Evolutionary conservation across 164 flowering plant genomes (phyloP), one percentile per base, ranked within the genome.

Genomic region (Protea cynaroides): DNA sequence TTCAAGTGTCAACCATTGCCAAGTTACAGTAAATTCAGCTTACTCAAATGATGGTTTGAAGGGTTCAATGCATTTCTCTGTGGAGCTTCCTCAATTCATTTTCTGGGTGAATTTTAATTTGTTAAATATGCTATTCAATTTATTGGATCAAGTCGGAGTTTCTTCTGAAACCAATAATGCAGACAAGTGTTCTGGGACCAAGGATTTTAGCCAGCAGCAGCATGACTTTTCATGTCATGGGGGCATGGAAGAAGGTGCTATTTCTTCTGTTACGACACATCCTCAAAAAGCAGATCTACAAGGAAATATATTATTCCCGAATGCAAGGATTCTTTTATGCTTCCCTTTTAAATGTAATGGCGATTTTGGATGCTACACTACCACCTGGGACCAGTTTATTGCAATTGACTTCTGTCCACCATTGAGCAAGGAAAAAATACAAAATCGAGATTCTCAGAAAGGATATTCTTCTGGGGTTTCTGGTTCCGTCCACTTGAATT

Each of bases 271-370:
- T 62, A 62, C 69, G 37, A 56, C 76, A 22, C 44, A 60, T 15
- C 58, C 83, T 49, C 29, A 75, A 37, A 67, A 66, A 61, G 79
- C 79, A 69, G 79, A 69, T 37, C 40, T 85, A 43, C 68, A 34
- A 53, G 91, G 92, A 21, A 75, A 58, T 73, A 70, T 95, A 68
- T 69, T 69, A 25, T 74, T 90, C 64, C 69, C 83, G 12, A 71
- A 72, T 74, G 86, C 92, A 49, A 87, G 98, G 69, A 65, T 88
- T 19, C 72, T 92, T 22, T 63, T 95, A 7, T 88, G 92, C 74
- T 83, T 88, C 59, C 94, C 97, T 66, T 78, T 72, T 38, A 69
- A 71, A 59, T 76, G 66, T 56, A 56, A 46, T 54, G 68, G 69
- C 59, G 76, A 76, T 69, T 58, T 19, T 59, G 66, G 69, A 51